Evolutionary conservation across 2,329 filamentous ascomycete genomes (phyloP).

Genomic region (Aspergillus floridensis): DNA sequence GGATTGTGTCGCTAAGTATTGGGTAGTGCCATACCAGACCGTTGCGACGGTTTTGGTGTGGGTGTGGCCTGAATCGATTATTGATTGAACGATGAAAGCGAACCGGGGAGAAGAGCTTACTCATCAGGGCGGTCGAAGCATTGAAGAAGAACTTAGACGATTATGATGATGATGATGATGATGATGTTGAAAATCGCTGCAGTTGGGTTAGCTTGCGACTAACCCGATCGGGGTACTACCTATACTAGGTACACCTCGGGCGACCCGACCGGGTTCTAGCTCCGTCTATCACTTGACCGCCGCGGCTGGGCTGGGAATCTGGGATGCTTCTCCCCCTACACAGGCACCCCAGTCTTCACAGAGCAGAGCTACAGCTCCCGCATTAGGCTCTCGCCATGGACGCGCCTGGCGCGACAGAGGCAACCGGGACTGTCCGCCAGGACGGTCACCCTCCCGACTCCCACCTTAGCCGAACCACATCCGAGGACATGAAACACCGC

Average conservation of each 20-base stretch:
- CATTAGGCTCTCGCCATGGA: constrained; percentile 37
- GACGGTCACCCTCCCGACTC: constrained; percentile 19
- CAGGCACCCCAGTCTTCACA: constrained; percentile 1
- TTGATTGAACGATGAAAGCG: neutral
- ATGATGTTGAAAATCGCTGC: too few relatives aligned
- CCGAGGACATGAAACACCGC: constrained; percentile 9
- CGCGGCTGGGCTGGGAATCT: constrained; percentile 15
- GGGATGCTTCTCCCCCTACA: constrained; percentile 11
- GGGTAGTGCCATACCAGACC: neutral
- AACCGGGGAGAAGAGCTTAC: neutral
- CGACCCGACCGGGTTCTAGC: neutral
- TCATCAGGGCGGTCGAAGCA: neutral
- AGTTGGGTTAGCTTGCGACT: neutral
- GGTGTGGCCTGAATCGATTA: neutral
- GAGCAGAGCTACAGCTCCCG: constrained; percentile 24
- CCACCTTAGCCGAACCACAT: constrained; percentile 17
- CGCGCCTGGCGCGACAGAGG: constrained; percentile 35
- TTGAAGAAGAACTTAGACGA: too few relatives aligned
- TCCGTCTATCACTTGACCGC: neutral
- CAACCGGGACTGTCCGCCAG: constrained; percentile 23
- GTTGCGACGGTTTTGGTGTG: neutral
- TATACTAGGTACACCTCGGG: neutral
- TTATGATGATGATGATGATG: too few relatives aligned
- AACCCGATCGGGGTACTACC: neutral
- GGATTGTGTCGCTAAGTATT: neutral